These are phyloP conservation scores for Rhizopus stolonifer DNA, from an alignment of 371 early-diverging fungal genomes.

Conservation along the genomic window DNA sequence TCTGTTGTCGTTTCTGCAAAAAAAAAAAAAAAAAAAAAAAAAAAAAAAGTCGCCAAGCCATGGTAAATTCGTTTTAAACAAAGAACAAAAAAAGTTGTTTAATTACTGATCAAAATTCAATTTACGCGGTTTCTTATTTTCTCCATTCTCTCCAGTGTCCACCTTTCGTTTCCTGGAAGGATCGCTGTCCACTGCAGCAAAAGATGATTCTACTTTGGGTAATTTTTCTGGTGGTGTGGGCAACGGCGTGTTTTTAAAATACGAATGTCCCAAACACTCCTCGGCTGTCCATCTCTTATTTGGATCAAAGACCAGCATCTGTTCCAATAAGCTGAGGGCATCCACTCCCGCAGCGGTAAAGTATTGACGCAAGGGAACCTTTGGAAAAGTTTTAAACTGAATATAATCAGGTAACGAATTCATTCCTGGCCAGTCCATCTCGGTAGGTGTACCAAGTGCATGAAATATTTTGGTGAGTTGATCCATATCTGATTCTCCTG, in stretches of 20 bases:
- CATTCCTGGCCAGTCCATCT: slow-evolving; percentile 95
- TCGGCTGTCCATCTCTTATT: slow-evolving; percentile 82
- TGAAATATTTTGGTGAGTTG: slow-evolving; percentile 94
- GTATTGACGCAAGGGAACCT: slow-evolving; percentile 72
- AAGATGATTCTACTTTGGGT: slow-evolving; percentile 44
- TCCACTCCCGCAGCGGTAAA: slow-evolving; percentile 95
- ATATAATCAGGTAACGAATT: slow-evolving; percentile 73
- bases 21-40: too few relatives aligned
- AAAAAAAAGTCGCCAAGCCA: too few relatives aligned
- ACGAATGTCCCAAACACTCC: slow-evolving; percentile 87
- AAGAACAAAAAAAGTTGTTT: too few relatives aligned
- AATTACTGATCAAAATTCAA: neutral
- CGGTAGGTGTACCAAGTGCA: slow-evolving; percentile 97
- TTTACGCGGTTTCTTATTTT: slow-evolving; percentile 1
- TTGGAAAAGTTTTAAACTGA: slow-evolving; percentile 63
- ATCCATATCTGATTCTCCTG: slow-evolving; percentile 93
- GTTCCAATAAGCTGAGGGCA: slow-evolving; percentile 89
- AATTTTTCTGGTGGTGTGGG: slow-evolving; percentile 86
- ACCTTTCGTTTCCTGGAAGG: neutral
- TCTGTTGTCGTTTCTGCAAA: too few relatives aligned
- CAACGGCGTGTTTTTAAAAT: slow-evolving; percentile 86
- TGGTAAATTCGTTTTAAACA: too few relatives aligned
- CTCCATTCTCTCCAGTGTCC: neutral
- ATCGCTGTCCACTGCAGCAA: neutral
- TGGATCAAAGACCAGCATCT: slow-evolving; percentile 94